Base-by-base conservation (phyloP, 164 flowering plant genomes). In the Chimonanthus praecox region DNA sequence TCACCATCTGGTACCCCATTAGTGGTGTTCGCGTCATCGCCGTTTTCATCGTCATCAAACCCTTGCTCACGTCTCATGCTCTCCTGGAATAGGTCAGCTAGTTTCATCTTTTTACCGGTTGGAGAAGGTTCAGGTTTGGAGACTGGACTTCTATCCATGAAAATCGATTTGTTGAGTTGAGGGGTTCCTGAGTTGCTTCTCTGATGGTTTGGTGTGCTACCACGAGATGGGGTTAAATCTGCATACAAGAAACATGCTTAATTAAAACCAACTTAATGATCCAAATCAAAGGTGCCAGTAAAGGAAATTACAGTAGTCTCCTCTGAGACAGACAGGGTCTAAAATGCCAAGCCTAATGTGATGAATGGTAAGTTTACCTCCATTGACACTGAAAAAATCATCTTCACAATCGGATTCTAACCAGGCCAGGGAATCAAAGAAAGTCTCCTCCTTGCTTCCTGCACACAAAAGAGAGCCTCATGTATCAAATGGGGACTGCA, bases 321-420 rank as follows among this genome's bases (percentile, higher is more conserved):
- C 60, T 54, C 11, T 54, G 60, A n/a, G 60, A n/a, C n/a, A 49
- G 2, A 49, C 33, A 33, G 1, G 33, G 33, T 1, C 33, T 33
- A 33, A 33, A 33, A 33, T 33, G 33, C 33, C 33, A 33, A 33
- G 33, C 33, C 33, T 33, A 33, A 33, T 8, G 4, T 54, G 44
- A n/a, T 49, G 58, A 65, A 5, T 48, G 18, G 68, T 46, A 47
- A 33, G 67, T 83, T 82, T 85, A 92, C 97, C 95, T 16, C 97
- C 97, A 82, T 87, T 86, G 79, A 92, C 95, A 74, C 97, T 92
- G 58, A 49, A 72, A 75, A 86, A 92, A 75, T 92, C 97, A 78
- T 92, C 97, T 50, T 92, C 97, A 75, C 90, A 89, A 71, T 92
- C 97, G 4, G 97, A 92, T 2, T 92, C 95, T 68, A 92, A 69